Evolutionary conservation across 2,329 filamentous ascomycete species (phyloP).

Genomic region (Aspergillus neoniger): DNA sequence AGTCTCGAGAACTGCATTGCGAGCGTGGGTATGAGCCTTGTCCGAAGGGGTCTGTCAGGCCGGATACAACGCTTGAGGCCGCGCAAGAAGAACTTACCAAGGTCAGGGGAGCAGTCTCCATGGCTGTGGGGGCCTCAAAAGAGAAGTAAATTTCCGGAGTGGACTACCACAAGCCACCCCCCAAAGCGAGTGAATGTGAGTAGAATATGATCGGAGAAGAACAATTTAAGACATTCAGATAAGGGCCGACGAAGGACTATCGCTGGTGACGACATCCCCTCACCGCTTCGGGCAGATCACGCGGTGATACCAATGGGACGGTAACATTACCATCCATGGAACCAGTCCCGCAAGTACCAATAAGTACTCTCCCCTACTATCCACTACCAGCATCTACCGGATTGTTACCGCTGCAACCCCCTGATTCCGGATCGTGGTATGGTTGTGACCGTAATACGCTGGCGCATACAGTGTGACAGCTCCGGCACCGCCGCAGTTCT

Average conservation of each 20-base stretch:
- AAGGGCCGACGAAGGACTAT: not conserved
- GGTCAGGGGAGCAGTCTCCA: conserved; percentile 71
- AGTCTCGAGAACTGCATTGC: conserved; percentile 75
- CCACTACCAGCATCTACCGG: too few relatives aligned
- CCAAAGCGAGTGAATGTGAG: not conserved
- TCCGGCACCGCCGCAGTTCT: not conserved
- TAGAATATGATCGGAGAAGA: not conserved
- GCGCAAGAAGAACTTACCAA: conserved; percentile 49
- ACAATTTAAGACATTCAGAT: not conserved
- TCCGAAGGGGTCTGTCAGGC: conserved; percentile 17
- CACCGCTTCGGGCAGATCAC: conserved; percentile 5
- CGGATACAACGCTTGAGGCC: not conserved
- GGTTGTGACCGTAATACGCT: not conserved
- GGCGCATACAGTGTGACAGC: not conserved
- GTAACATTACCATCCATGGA: conserved; percentile 17
- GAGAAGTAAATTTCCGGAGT: not conserved
- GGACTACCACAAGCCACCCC: not conserved
- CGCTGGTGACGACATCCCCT: conserved; percentile 11
- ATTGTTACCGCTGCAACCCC: not conserved
- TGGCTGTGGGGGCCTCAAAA: conserved; percentile 34
- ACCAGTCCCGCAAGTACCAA: too few relatives aligned
- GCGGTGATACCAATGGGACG: conserved; percentile 9
- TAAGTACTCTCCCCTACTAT: too few relatives aligned
- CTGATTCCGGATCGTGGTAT: conserved; percentile 1
- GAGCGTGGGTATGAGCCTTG: conserved; percentile 84